These are phyloP conservation scores for Panus rudis DNA, from an alignment of 768 basidiomycete genomes.

Conservation along the genomic window DNA sequence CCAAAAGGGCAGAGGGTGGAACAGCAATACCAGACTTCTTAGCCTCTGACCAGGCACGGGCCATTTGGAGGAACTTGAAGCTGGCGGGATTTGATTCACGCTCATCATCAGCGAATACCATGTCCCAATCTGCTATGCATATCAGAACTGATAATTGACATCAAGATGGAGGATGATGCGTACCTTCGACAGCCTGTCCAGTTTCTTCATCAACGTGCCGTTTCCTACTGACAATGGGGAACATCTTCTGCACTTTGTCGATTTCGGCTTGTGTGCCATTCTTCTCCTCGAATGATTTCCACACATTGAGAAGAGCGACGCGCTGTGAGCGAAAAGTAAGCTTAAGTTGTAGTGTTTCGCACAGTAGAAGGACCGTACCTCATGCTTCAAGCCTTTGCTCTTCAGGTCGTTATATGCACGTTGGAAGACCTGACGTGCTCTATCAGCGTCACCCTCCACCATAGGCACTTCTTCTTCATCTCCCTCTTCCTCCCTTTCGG, in stretches of 20 bases:
- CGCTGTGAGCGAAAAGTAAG: too few species aligned
- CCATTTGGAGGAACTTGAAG: slow-evolving; percentile 95
- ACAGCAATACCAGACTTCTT: slow-evolving; percentile 32
- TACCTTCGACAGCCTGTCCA: slow-evolving; percentile 82
- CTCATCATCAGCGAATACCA: slow-evolving; percentile 95
- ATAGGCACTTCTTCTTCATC: slow-evolving; percentile 49
- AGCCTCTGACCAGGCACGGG: slow-evolving; percentile 75
- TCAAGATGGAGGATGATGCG: slow-evolving; percentile 16
- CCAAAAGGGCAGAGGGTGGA: too few species aligned
- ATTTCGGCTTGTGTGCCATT: slow-evolving; percentile 70
- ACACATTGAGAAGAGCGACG: slow-evolving; percentile 85
- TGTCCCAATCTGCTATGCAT: slow-evolving; percentile 72
- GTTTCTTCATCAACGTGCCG: slow-evolving; percentile 80
- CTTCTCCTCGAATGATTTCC: slow-evolving; percentile 89
- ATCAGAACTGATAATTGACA: not conserved
- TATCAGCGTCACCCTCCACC: slow-evolving; percentile 59
- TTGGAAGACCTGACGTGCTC: slow-evolving; percentile 76
- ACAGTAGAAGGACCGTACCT: slow-evolving; percentile 44
- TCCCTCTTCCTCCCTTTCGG: slow-evolving; percentile 61
- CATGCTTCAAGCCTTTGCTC: slow-evolving; percentile 72
- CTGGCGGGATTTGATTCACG: slow-evolving; percentile 86
- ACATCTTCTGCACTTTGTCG: slow-evolving; percentile 82
- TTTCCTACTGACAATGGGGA: slow-evolving; percentile 85
- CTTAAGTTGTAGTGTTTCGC: too few species aligned
- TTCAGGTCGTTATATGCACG: slow-evolving; percentile 85